Base-by-base conservation (phyloP, 2,329 filamentous ascomycete species). In the Fusarium cyanostomum region DNA sequence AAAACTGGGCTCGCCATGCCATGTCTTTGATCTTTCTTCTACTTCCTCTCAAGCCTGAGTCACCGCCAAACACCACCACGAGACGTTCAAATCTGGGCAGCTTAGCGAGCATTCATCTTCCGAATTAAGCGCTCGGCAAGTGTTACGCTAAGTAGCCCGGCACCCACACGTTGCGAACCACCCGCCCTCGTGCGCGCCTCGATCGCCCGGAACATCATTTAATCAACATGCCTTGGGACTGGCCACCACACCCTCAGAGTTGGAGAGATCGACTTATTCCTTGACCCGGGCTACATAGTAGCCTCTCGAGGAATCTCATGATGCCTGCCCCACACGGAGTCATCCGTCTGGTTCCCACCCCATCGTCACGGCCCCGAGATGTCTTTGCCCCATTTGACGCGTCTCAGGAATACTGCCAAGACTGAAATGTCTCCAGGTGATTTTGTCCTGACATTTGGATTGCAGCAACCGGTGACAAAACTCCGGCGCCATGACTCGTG, bases 281-380 rank as follows among this genome's bases (percentile, higher is more conserved):
- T 58, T 61, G 61, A 56, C 65, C 56, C 54, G 45, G 52, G 52
- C 54, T 57, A 18, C 50, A 63, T 59, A 53, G 55, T 43, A 66
- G 65, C 56, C 71, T 67, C 66, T 69, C 42, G 51, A 59, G 57
- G 64, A 69, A 65, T 64, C 69, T 71, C 69, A 71, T 71, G 69
- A 71, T 71, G 67, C 69, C 53, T 66, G 69, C 69, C 69, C 69
- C 65, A 69, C 69, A 71, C 54, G 34, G 58, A 56, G 57, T 63
- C 62, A 56, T 65, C 64, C 62, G 68, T 65, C 60, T 51, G 45
- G 42, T 54, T 62, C 43, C 51, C 61, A 62, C 69, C 66, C 68
- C 63, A 56, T 52, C 34, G 53, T 52, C 44, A 57, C 53, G 44
- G 57, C 53, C 50, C 42, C 37, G 41, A 51, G 53, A 52, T 50